A percentile compares a stretch with the other conserved stretches of the same genome.
Evolutionary conservation across 2,329 filamentous ascomycete genomes (phyloP).

Genomic region (Elsinoe fawcettii): DNA sequence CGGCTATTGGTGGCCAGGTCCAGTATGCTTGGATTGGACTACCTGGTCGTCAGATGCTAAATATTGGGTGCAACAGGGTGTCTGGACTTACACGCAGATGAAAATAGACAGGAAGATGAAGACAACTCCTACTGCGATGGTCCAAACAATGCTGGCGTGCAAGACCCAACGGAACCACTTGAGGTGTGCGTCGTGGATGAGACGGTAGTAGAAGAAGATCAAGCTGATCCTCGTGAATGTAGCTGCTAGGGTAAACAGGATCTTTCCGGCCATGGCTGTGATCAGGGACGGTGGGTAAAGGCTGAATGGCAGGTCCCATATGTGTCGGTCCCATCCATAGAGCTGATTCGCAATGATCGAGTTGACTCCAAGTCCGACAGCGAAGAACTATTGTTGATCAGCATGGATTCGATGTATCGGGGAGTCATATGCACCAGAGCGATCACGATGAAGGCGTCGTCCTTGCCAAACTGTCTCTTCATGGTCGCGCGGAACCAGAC

Average conservation of each 20-base stretch:
- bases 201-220: constrained; percentile 40
- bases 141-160: constrained; percentile 33
- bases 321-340: constrained; percentile 38
- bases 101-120: constrained; percentile 34
- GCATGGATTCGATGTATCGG: background rate
- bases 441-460: constrained; percentile 36
- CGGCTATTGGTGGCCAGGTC: constrained; percentile 28
- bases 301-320: constrained; percentile 34
- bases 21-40: constrained; percentile 38
- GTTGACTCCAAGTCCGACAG: constrained; percentile 31
- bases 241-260: constrained; percentile 35
- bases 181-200: constrained; percentile 35
- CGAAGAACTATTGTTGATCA: constrained; percentile 26
- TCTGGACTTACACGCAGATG: constrained; percentile 31
- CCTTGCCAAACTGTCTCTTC: constrained; percentile 37
- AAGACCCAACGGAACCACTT: constrained; percentile 34
- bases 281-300: constrained; percentile 27
- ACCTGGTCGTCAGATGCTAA: constrained; percentile 19
- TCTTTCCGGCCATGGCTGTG: constrained; percentile 37
- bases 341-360: constrained; percentile 36
- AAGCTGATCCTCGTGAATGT: constrained; percentile 39
- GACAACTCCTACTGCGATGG: constrained; percentile 32
- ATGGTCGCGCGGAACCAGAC: constrained; percentile 35
- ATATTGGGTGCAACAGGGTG: too few relatives aligned
- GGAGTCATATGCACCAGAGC: constrained; percentile 28